Evolutionary conservation across 805 yeast genomes (phyloP), one percentile per base, ranked within the genome.

Genomic region (Candida koratica): DNA sequence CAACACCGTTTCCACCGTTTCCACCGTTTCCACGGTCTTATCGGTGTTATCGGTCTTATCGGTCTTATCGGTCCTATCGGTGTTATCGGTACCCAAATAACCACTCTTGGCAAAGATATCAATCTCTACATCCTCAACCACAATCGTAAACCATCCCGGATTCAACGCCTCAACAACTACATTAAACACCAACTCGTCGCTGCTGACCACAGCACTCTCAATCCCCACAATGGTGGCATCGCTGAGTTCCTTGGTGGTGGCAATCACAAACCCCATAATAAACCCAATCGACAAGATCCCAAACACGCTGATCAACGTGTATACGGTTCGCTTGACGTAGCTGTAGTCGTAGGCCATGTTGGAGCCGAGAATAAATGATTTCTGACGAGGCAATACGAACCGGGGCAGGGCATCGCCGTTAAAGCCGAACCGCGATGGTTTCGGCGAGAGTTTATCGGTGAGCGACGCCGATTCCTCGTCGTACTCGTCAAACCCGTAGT

Each of bases 71-170:
- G 7, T 10, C 10, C 10, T 20, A 10, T 53, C 28, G 13, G 17
- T 24, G 12, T 17, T 24, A 18, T 29, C 32, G n/a, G 11, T 28
- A 2, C 53, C 53, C 20, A 74, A 51, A 47, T 70, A 73, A 5
- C 77, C 69, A 31, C 84, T 75, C 48, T 79, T 80, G 1, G 90
- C 97, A 65, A 90, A 90, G 2, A 90, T 67, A 55, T 90, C 97
- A 27, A 90, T 58, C 46, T 85, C 90, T 7, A 81, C 80, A 10
- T 77, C 75, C 27, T 67, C 64, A 2, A 89, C 67, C 2, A 66
- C 61, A 4, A 88, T 76, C 2, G 83, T 69, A 45, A 88, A 67
- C 59, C 89, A 73, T 0, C 97, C 96, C 0, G 96, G 96, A 55
- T 90, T 90, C 48, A 81, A 76, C 0, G 94, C 95, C 41, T 78